A percentile compares a stretch with the other conserved stretches of the same genome.
phyloP scores from a whole-genome alignment of 2,329 filamentous ascomycete genomes.

The Trichothecium sympodiale region DNA sequence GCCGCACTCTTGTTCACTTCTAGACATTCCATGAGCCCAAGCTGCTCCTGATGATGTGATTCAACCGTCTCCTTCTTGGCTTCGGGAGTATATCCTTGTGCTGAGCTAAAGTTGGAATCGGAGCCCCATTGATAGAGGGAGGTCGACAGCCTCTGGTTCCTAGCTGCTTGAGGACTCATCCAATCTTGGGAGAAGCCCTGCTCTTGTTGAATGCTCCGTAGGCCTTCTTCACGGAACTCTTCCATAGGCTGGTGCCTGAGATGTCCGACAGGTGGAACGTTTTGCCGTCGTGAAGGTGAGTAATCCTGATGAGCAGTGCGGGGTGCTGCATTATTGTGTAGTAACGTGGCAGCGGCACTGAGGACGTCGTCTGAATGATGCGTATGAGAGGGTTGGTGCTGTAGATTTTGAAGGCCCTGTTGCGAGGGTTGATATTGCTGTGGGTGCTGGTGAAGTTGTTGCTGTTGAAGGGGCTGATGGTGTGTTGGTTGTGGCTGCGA shows the following conservation, averaged over 20 bases:
- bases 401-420: too few relatives aligned
- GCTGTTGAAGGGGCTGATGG: conserved; percentile 10
- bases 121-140: conserved; percentile 55
- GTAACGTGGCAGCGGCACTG: conserved; percentile 39
- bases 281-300: conserved; percentile 12
- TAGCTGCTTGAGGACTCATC: conserved; percentile 21
- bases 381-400: conserved; percentile 8
- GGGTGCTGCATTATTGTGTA: conserved; percentile 28
- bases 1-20: conserved; percentile 45
- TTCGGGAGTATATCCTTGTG: conserved; percentile 47
- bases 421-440: conserved; percentile 10
- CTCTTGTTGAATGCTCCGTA: conserved; percentile 12
- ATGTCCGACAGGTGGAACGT: conserved; percentile 26
- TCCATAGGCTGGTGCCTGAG: conserved; percentile 30
- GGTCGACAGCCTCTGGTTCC: conserved; percentile 16
- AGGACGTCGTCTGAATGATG: conserved; percentile 43
- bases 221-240: conserved; percentile 28
- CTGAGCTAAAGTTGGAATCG: conserved; percentile 49
- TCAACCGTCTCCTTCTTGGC: conserved; percentile 47
- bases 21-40: conserved; percentile 46
- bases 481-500: conserved; percentile 2
- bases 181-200: conserved; percentile 16
- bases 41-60: conserved; percentile 40
- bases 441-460: conserved; percentile 9
- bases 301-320: conserved; percentile 14